Percentiles rank a stretch among this genome's conserved stretches.
Evolutionary conservation across 805 yeast genomes (phyloP).

Genomic region (Candida krabiensis): DNA sequence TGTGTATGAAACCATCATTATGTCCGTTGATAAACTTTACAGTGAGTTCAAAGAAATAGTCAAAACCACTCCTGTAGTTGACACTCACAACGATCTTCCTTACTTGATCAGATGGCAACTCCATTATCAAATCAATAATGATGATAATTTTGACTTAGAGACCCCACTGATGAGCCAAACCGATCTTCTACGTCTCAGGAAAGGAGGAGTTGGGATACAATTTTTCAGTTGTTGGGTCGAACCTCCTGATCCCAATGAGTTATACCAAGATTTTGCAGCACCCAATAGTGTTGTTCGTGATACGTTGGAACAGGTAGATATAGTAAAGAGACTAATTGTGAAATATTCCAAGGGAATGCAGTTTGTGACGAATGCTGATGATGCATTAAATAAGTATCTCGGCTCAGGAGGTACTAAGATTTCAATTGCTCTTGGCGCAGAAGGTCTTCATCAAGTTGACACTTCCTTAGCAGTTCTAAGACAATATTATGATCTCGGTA

Average conservation of each 20-base stretch:
- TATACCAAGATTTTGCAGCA: slow-evolving; percentile 42
- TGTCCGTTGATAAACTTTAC: no score
- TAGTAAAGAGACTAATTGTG: slow-evolving; percentile 39
- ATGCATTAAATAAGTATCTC: slow-evolving; percentile 33
- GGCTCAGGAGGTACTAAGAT: slow-evolving; percentile 33
- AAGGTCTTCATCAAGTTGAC: slow-evolving; percentile 49
- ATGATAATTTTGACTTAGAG: slow-evolving; percentile 34
- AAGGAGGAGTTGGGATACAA: slow-evolving; percentile 44
- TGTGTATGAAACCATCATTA: no score
- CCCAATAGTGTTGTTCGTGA: slow-evolving; percentile 44
- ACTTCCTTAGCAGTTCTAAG: slow-evolving; percentile 45
- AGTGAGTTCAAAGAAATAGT: slow-evolving; percentile 16
- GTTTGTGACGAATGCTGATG: slow-evolving; percentile 36
- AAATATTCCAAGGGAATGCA: slow-evolving; percentile 35
- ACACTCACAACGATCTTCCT: slow-evolving; percentile 56
- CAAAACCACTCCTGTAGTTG: slow-evolving; percentile 40
- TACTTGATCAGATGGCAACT: slow-evolving; percentile 45
- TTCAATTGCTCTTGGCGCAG: slow-evolving; percentile 48
- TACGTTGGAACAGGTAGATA: slow-evolving; percentile 21
- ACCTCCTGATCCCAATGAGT: slow-evolving; percentile 36
- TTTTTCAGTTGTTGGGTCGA: slow-evolving; percentile 46
- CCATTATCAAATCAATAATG: slow-evolving; percentile 39
- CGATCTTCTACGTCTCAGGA: slow-evolving; percentile 36
- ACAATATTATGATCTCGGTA: slow-evolving; percentile 45
- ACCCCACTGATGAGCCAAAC: slow-evolving; percentile 38